Conservation (phyloP, 345 rosid species). For the Eucalyptus tenuipes region DNA sequence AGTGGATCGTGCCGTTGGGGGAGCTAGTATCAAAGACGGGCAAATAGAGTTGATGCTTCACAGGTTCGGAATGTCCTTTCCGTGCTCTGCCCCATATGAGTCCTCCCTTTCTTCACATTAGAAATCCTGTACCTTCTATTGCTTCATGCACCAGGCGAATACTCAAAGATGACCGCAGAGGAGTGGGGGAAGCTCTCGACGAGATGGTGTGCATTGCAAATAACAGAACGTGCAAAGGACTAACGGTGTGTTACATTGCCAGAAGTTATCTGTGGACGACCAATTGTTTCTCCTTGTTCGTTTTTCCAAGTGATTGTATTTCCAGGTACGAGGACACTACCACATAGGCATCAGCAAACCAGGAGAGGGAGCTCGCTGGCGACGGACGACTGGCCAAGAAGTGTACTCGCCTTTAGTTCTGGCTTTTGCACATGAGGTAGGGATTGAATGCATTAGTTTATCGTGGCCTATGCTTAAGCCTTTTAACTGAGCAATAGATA, state of each 20-base stretch:
- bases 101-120: not conserved
- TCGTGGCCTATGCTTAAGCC: not conserved
- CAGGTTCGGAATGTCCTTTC: slow-evolving; percentile 24
- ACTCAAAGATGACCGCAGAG: slow-evolving; percentile 42
- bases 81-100: not conserved
- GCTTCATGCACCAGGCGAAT: slow-evolving; percentile 24
- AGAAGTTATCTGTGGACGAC: not conserved
- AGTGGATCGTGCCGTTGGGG: slow-evolving; percentile 84
- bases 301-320: not conserved
- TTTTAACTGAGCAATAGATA: not conserved
- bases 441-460: not conserved
- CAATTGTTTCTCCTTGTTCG: not conserved
- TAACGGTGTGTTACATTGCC: slow-evolving; percentile 26
- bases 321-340: slow-evolving; percentile 70
- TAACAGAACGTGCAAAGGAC: slow-evolving; percentile 34
- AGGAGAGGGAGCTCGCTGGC: slow-evolving; percentile 67
- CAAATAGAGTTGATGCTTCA: slow-evolving; percentile 89
- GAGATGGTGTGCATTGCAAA: slow-evolving; percentile 35
- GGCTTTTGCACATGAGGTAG: slow-evolving; percentile 72
- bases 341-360: slow-evolving; percentile 39
- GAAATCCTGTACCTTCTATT: not conserved
- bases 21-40: slow-evolving; percentile 71
- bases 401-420: slow-evolving; percentile 61
- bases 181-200: slow-evolving; percentile 59
- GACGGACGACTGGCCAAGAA: slow-evolving; percentile 73